Percentiles rank a stretch among this genome's conserved stretches.
Evolutionary conservation across 306 rosid genomes (phyloP).

Genomic region (Ceratonia siliqua): DNA sequence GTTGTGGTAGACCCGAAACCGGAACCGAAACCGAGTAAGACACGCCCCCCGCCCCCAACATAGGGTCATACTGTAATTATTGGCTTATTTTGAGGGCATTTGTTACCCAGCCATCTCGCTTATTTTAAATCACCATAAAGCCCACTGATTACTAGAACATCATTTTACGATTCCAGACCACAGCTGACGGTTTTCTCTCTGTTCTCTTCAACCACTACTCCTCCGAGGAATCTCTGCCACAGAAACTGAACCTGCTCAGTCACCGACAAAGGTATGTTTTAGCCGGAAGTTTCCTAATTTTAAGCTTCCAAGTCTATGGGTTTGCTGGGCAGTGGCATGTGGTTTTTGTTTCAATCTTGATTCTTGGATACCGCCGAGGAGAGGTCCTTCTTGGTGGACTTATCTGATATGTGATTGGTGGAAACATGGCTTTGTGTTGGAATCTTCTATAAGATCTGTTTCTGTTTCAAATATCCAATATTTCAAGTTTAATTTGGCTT

Average conservation of each 20-base stretch:
- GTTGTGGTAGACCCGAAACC: no score
- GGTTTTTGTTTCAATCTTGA: not conserved
- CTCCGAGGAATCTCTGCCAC: not conserved
- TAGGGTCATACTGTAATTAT: not conserved
- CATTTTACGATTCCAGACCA: not conserved
- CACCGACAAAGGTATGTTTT: not conserved
- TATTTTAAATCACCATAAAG: no score
- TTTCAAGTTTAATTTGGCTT: not conserved
- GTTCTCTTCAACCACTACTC: not conserved
- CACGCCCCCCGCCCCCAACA: no score
- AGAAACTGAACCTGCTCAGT: not conserved
- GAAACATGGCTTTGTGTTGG: not conserved
- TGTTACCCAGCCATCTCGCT: not conserved
- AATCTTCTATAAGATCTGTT: not conserved
- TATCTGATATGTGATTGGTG: not conserved
- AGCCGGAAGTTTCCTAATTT: not conserved
- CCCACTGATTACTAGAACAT: not conserved
- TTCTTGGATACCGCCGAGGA: no score
- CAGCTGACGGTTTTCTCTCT: not conserved
- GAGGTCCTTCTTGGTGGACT: no score
- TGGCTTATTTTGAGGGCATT: not conserved
- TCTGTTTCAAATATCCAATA: not conserved
- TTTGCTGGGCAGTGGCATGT: not conserved
- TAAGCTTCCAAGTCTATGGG: not conserved
- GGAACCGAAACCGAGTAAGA: slow-evolving; percentile 6